Percentiles rank a stretch among this genome's conserved stretches.
These are phyloP conservation scores for Uncinocarpus reesii DNA, from an alignment of 2,329 filamentous ascomycete genomes.

Conservation along the genomic window DNA sequence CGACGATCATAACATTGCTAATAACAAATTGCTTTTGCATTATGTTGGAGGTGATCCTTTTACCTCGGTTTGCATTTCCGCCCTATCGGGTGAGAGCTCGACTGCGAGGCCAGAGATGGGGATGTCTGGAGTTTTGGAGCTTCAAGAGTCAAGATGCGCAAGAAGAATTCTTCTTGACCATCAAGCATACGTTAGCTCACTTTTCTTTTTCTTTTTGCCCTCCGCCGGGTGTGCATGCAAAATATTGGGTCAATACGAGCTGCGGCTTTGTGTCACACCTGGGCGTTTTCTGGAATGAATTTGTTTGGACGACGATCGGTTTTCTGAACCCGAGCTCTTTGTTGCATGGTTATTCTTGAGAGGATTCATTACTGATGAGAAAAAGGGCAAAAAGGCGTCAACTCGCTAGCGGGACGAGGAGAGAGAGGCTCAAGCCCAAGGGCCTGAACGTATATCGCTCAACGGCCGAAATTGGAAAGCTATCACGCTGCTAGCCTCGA, in stretches of 20 bases:
- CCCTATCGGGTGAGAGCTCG: too few species aligned
- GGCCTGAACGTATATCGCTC: not conserved
- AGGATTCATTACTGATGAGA: too few species aligned
- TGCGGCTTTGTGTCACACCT: constrained; percentile 8
- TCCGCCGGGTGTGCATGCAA: not conserved
- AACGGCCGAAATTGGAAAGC: too few species aligned
- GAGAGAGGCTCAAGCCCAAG: not conserved
- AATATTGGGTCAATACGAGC: constrained; percentile 2
- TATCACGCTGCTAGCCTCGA: too few species aligned
- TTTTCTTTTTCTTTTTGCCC: not conserved
- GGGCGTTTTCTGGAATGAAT: not conserved
- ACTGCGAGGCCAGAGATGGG: not conserved
- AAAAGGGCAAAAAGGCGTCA: too few species aligned
- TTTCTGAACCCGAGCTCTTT: not conserved
- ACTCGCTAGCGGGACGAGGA: not conserved
- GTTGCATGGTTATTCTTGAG: too few species aligned
- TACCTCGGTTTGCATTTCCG: too few species aligned
- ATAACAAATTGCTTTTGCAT: too few species aligned
- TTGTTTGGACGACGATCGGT: not conserved
- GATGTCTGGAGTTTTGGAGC: not conserved
- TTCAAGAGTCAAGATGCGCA: not conserved
- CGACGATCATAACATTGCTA: not conserved
- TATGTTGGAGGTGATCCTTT: too few species aligned
- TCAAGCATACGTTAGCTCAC: not conserved
- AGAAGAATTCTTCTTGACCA: not conserved